phyloP scores from a whole-genome alignment of 805 yeast genomes.

The Kluyveromyces dobzhanskii region DNA sequence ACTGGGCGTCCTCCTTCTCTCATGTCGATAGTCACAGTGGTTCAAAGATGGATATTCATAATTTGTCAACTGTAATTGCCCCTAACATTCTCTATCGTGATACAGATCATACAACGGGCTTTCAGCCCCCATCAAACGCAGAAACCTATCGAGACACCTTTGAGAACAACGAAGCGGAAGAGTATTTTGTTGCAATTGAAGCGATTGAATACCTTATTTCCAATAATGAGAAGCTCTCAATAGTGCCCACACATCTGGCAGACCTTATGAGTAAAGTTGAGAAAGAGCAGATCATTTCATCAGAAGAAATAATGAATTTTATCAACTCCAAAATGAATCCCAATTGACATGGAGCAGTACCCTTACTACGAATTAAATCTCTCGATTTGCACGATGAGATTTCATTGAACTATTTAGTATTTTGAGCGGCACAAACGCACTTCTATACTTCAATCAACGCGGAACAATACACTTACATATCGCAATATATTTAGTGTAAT shows the following conservation, averaged over 20 bases:
- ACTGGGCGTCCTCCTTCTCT: conserved; percentile 95
- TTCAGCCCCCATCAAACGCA: conserved; percentile 7
- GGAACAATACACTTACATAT: too few species aligned
- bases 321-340: conserved; percentile 7
- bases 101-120: conserved; percentile 1
- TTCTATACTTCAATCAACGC: too few species aligned
- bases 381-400: too few species aligned
- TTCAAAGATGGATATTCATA: conserved; percentile 94
- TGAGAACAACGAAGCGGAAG: conserved; percentile 46
- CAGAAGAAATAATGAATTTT: conserved; percentile 14
- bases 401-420: too few species aligned
- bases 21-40: conserved; percentile 85
- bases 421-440: too few species aligned
- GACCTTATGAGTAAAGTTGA: conserved; percentile 36
- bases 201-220: conserved; percentile 79
- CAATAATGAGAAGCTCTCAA: conserved; percentile 66
- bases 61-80: conserved; percentile 89
- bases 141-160: conserved; percentile 23
- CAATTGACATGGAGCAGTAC: too few species aligned
- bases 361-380: too few species aligned
- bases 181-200: conserved; percentile 83
- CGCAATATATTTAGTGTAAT: too few species aligned
- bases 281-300: conserved; percentile 8
- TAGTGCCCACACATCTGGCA: conserved; percentile 62
- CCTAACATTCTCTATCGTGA: conserved; percentile 68